Percentiles rank a stretch among this genome's conserved stretches.
phyloP scores from a whole-genome alignment of 75 land plant species.

The Larix kaempferi region DNA sequence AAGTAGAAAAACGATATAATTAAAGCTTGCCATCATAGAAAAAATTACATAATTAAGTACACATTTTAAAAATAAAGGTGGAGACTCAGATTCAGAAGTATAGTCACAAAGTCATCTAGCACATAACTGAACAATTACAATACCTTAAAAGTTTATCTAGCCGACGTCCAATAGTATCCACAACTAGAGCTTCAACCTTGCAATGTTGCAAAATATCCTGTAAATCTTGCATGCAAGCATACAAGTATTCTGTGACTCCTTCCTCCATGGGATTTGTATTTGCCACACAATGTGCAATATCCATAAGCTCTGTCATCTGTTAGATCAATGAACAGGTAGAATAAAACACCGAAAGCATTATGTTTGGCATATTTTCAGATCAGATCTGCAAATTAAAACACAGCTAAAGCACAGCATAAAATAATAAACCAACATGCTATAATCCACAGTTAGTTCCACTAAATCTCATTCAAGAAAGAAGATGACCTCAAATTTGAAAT shows the following conservation, averaged over 20 bases:
- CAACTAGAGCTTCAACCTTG: conserved; percentile 40
- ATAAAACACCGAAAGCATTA: background rate
- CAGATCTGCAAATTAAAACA: background rate
- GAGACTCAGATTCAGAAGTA: background rate
- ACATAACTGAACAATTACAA: background rate
- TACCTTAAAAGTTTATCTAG: conserved; percentile 51
- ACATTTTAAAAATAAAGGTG: background rate
- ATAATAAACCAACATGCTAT: background rate
- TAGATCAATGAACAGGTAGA: conserved; percentile 4
- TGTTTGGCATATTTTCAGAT: background rate
- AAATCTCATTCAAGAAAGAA: background rate
- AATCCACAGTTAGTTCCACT: background rate
- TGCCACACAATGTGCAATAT: conserved; percentile 57
- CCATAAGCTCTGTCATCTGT: conserved; percentile 55
- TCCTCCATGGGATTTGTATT: conserved; percentile 23
- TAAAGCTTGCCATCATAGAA: background rate
- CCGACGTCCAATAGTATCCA: conserved; percentile 61
- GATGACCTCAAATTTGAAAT: background rate
- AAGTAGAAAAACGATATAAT: background rate
- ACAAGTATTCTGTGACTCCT: conserved; percentile 33
- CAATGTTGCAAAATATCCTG: conserved; percentile 38
- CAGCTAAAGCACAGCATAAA: conserved; percentile 6
- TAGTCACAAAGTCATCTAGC: background rate
- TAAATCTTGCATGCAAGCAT: conserved; percentile 38
- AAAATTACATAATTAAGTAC: background rate